Conservation (phyloP, 73 alveolate species). For the Blepharisma stoltei region DNA sequence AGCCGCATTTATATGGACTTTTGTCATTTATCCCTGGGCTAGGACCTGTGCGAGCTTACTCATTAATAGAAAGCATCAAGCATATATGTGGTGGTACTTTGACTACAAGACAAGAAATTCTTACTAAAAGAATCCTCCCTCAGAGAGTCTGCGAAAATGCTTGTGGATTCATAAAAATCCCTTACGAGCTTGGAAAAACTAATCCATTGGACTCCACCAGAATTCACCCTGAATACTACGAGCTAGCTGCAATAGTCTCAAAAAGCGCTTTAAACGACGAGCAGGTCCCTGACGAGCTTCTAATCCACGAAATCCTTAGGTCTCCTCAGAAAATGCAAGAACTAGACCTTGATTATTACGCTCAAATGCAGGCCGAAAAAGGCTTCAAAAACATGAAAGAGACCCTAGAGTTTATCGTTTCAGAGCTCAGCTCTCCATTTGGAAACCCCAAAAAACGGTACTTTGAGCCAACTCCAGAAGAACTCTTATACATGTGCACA, state of each 20-base stretch:
- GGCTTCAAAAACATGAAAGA: constrained; percentile 50
- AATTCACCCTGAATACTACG: constrained; percentile 66
- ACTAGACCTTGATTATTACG: constrained; percentile 60
- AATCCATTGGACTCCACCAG: constrained; percentile 77
- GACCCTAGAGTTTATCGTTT: constrained; percentile 51
- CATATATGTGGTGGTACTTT: constrained; percentile 25
- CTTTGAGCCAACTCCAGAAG: constrained; percentile 46
- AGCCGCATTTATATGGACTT: constrained; percentile 61
- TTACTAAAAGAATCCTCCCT: constrained; percentile 25
- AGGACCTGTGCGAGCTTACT: constrained; percentile 79
- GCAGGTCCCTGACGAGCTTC: constrained; percentile 32
- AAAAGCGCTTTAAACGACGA: constrained; percentile 46
- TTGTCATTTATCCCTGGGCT: constrained; percentile 68
- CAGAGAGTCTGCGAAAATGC: constrained; percentile 32
- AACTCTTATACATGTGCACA: constrained; percentile 68
- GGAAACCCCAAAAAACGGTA: constrained; percentile 43
- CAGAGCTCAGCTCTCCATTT: constrained; percentile 71
- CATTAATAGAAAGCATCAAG: constrained; percentile 39
- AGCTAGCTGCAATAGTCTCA: constrained; percentile 50
- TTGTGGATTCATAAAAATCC: constrained; percentile 40
- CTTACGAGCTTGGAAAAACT: background rate
- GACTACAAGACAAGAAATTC: constrained; percentile 37
- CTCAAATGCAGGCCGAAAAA: constrained; percentile 32
- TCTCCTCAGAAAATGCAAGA: constrained; percentile 57
- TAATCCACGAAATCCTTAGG: constrained; percentile 45